A percentile compares a stretch with the other conserved stretches of the same genome.
These are phyloP conservation scores for Typha latifolia DNA, from an alignment of 176 grass and related monocot species.

Conservation along the genomic window DNA sequence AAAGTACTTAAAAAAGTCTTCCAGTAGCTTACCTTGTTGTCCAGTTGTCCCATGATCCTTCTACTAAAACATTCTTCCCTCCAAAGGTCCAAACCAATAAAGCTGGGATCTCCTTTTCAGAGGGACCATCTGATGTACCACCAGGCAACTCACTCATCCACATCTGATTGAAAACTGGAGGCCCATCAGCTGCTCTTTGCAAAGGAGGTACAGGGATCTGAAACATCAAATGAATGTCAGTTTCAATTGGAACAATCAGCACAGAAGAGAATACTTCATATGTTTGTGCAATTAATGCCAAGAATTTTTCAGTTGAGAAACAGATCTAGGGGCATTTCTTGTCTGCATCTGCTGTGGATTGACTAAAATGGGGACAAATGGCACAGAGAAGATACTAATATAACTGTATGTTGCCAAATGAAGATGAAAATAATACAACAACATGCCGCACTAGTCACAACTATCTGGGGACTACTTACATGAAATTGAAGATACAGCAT, in stretches of 20 bases:
- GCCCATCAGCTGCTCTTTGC: conserved; percentile 52
- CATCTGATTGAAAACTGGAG: conserved; percentile 68
- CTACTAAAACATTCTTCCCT: conserved; percentile 72
- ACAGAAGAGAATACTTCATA: not conserved
- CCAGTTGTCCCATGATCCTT: conserved; percentile 99
- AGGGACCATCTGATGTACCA: conserved; percentile 44
- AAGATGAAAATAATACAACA: too few species aligned
- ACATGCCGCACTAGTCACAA: too few species aligned
- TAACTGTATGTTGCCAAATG: too few species aligned
- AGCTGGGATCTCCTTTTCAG: conserved; percentile 82
- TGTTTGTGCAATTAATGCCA: not conserved
- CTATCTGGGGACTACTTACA: too few species aligned
- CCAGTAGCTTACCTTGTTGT: conserved; percentile 54
- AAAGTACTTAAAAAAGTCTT: not conserved
- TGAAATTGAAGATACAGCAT: too few species aligned
- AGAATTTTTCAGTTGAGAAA: too few species aligned
- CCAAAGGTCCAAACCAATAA: conserved; percentile 87
- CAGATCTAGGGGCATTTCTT: too few species aligned
- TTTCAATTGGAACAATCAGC: not conserved
- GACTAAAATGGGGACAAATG: too few species aligned
- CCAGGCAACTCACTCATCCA: conserved; percentile 57
- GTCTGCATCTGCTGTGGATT: too few species aligned
- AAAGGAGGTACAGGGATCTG: conserved; percentile 93
- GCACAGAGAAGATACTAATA: too few species aligned
- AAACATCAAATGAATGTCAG: conserved; percentile 17